Base-by-base conservation (phyloP, 2,329 filamentous ascomycete species). In the Fusarium sp. region DNA sequence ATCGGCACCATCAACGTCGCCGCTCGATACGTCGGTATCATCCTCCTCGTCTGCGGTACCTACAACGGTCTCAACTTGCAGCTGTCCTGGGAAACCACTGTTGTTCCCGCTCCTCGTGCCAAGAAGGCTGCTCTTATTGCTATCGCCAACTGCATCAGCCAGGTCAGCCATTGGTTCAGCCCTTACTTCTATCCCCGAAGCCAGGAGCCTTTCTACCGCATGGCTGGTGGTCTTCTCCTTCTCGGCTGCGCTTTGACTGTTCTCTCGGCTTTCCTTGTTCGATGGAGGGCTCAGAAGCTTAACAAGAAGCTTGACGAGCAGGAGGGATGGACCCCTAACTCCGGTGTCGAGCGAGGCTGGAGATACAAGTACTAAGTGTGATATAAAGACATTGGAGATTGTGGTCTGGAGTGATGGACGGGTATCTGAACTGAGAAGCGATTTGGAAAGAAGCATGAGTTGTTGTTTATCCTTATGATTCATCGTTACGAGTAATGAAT, bases 61-160 rank as follows among this genome's bases (percentile, higher is more conserved):
- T 85, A 82, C 63, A 80, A 81, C n/a, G 83, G 82, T 30, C 80
- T 84, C 41, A 84, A 84, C 71, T 67, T 85, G 51, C 83, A 84
- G 48, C 75, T 85, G 0, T 82, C 82, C 0, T 85, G 83, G 83
- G 83, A 84, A 55, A 84, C 83, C 0, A 84, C 82, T 0, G 78
- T 84, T 1, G 83, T 85, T 0, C 83, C 84, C 0, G 78, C 80
- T 1, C 83, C 84, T 4, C 78, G 83, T 5, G 82, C 79, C 13
- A 85, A 85, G 75, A 80, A 81, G 38, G 84, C 84, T 0, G 84
- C 83, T 5, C 79, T 85, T 17, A 83, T 85, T 56, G 84, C 84
- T 2, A 83, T 84, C 45, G 83, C 83, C 26, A 85, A 85, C 63
- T 83, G 82, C 28, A 79, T 84, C 38, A 82, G 79, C 24, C 80